These are phyloP conservation scores for Chytridium lagenaria DNA, from an alignment of 371 early-diverging fungal genomes.

Conservation along the genomic window DNA sequence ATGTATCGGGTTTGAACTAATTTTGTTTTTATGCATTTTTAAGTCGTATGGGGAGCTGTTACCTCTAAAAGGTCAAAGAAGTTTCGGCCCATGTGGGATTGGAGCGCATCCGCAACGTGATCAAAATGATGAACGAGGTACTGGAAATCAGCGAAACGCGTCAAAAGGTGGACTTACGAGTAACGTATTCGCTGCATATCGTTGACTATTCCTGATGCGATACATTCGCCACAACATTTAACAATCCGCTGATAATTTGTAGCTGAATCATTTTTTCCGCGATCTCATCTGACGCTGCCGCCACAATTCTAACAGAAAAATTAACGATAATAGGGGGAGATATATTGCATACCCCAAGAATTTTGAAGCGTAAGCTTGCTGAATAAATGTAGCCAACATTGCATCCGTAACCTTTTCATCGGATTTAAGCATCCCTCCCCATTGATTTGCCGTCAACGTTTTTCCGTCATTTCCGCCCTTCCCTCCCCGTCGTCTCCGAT, in stretches of 20 bases:
- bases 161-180: constrained; percentile 31
- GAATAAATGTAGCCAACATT: constrained; percentile 50
- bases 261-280: constrained; percentile 57
- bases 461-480: constrained; percentile 39
- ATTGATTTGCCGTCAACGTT: constrained; percentile 40
- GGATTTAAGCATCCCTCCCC: constrained; percentile 38
- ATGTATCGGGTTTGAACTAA: constrained; percentile 59
- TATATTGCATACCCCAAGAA: constrained; percentile 53
- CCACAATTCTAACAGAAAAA: constrained; percentile 45
- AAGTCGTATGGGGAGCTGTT: not conserved
- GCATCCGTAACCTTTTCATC: constrained; percentile 48
- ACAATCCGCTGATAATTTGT: constrained; percentile 56
- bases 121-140: constrained; percentile 48
- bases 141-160: too few relatives aligned
- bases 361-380: constrained; percentile 62
- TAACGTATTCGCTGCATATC: constrained; percentile 56
- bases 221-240: constrained; percentile 57
- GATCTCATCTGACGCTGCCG: constrained; percentile 49
- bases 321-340: not conserved
- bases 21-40: not conserved
- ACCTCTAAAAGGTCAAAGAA: constrained; percentile 62
- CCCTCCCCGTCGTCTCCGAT: constrained; percentile 29
- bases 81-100: constrained; percentile 56
- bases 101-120: constrained; percentile 47
- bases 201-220: constrained; percentile 60